phyloP scores from a whole-genome alignment of 305 asterid genomes.

The Fraxinus xanthoxyloides region DNA sequence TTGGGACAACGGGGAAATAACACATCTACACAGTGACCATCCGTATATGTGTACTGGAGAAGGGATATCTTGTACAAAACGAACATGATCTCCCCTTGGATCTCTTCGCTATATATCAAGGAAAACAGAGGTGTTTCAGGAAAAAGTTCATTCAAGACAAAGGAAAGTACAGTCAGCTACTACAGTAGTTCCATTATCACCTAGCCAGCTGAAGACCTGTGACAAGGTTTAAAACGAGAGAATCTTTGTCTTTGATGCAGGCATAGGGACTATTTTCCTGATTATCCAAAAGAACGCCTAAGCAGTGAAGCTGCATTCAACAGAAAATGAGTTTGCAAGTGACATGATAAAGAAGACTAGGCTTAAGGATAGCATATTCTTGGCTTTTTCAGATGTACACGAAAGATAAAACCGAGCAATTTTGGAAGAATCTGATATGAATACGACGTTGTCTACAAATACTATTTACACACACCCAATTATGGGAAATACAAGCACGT shows the following conservation, averaged over 20 bases:
- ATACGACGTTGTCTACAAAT: not conserved
- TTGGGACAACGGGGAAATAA: constrained; percentile 54
- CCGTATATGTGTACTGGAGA: constrained; percentile 49
- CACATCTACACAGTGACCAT: constrained; percentile 40
- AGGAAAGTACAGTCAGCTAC: constrained; percentile 10
- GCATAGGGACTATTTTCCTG: constrained; percentile 49
- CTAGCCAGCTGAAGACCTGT: constrained; percentile 85
- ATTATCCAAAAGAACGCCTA: constrained; percentile 76
- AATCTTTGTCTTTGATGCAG: constrained; percentile 55
- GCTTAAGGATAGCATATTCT: constrained; percentile 6
- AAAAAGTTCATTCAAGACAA: constrained; percentile 12
- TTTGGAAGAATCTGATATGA: constrained; percentile 4
- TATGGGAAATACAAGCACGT: not conserved
- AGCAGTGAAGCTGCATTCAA: constrained; percentile 80
- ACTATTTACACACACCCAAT: not conserved
- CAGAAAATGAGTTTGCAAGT: constrained; percentile 15
- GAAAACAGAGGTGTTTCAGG: constrained; percentile 23
- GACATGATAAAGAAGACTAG: constrained; percentile 7
- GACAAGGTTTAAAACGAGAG: constrained; percentile 73
- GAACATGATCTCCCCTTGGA: constrained; percentile 91
- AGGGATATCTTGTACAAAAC: constrained; percentile 64
- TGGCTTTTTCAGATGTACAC: constrained; percentile 17
- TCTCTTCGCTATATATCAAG: constrained; percentile 63
- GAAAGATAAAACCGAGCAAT: constrained; percentile 15
- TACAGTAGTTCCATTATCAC: constrained; percentile 42